A percentile compares a stretch with the other conserved stretches of the same genome.
Conservation (phyloP, 805 yeast species). For the Metschnikowia reukaufii region DNA sequence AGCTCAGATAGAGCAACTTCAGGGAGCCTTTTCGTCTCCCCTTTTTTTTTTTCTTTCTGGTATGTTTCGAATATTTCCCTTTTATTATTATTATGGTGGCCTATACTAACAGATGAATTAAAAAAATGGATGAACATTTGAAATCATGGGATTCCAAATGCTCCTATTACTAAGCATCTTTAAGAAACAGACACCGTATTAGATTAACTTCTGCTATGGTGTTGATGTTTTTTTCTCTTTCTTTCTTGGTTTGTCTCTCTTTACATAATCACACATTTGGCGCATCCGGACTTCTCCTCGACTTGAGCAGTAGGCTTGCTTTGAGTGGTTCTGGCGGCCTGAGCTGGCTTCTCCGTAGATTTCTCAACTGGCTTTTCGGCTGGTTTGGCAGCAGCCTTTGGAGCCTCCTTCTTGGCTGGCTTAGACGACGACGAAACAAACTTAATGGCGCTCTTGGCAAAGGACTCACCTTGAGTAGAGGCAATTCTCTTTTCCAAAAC, state of each 20-base stretch:
- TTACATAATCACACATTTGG: slow-evolving; percentile 19
- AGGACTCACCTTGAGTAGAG: slow-evolving; percentile 64
- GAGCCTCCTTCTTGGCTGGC: neutral
- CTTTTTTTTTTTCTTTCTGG: slow-evolving; percentile 5
- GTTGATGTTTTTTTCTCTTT: too few relatives aligned
- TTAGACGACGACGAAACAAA: slow-evolving; percentile 14
- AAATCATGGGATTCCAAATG: too few relatives aligned
- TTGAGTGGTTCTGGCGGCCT: slow-evolving; percentile 14
- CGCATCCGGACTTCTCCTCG: slow-evolving; percentile 16
- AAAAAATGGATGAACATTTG: too few relatives aligned
- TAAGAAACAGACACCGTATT: too few relatives aligned
- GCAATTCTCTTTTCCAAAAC: slow-evolving; percentile 65
- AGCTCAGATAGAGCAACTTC: slow-evolving; percentile 17
- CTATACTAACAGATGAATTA: slow-evolving; percentile 1
- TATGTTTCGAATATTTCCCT: slow-evolving; percentile 2
- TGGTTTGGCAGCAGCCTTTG: neutral
- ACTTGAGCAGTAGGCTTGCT: slow-evolving; percentile 5
- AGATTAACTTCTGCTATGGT: too few relatives aligned
- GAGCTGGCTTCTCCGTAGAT: slow-evolving; percentile 4
- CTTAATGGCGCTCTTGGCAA: slow-evolving; percentile 36
- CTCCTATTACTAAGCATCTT: too few relatives aligned
- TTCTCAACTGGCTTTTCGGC: slow-evolving; percentile 1
- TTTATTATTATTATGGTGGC: neutral
- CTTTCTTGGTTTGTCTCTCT: too few relatives aligned
- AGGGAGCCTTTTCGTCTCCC: slow-evolving; percentile 13